These are phyloP conservation scores for Agrocybe chaxingu DNA, from an alignment of 768 basidiomycete genomes.

Conservation along the genomic window DNA sequence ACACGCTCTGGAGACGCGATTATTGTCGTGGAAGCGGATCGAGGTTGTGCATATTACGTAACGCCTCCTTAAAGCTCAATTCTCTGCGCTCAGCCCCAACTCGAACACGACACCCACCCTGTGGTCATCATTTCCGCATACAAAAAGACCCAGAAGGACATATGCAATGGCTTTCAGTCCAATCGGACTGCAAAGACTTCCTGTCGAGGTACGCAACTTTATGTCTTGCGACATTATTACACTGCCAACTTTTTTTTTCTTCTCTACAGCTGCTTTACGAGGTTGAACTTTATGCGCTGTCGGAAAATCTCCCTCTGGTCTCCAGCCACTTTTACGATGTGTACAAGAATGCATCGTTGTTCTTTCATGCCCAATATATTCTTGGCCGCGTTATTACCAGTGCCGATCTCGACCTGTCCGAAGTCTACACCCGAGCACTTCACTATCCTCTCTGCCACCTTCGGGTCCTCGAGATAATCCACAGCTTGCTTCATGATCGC, in stretches of 20 bases:
- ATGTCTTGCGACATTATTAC: neutral
- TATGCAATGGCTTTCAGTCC: too few species aligned
- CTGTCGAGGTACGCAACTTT: conserved; percentile 34
- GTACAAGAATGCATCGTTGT: conserved; percentile 52
- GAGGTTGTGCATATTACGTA: neutral
- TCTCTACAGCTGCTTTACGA: conserved; percentile 67
- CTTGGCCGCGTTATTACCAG: conserved; percentile 24
- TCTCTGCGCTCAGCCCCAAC: neutral
- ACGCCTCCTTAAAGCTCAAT: neutral
- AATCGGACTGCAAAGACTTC: conserved; percentile 28
- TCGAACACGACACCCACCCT: too few species aligned
- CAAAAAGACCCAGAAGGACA: too few species aligned
- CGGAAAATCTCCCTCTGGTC: conserved; percentile 56
- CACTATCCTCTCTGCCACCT: conserved; percentile 60
- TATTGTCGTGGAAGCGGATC: neutral
- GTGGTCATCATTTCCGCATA: too few species aligned
- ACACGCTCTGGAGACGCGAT: neutral
- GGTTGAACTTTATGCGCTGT: conserved; percentile 69
- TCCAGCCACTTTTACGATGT: conserved; percentile 51
- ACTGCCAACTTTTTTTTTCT: conserved; percentile 7
- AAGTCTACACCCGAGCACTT: conserved; percentile 47
- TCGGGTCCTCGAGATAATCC: conserved; percentile 43
- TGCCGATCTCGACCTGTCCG: conserved; percentile 16
- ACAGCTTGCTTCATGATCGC: conserved; percentile 23
- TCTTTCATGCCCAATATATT: conserved; percentile 69